Base-by-base conservation (phyloP, 163 green algal species). In the Chlamydomonas reinhardtii region DNA sequence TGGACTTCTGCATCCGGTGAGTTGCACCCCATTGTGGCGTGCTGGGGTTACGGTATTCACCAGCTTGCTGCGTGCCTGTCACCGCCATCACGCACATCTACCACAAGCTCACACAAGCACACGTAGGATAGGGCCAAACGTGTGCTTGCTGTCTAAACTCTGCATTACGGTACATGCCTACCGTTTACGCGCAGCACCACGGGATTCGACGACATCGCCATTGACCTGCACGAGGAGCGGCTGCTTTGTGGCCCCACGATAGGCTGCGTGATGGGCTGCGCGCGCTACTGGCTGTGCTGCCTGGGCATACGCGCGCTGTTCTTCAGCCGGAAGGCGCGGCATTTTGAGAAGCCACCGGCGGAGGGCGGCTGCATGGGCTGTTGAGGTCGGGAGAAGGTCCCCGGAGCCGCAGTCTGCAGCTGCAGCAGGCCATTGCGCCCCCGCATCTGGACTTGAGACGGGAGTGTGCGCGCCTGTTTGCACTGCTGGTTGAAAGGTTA, bases 201-300 rank as follows among this genome's bases (percentile, higher is more conserved):
- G 11, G 82, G 82, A 24, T 87, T 81, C 29, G 68, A 86, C 37
- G 76, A 89, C 61, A 76, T 89, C 31, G 27, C 59, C 20, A 34
- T 89, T 11, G 71, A 89, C 31, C 52, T 85, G 17, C 69, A 89
- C 32, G 84, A 89, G 76, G 76, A 86, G 32, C 48, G 35, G 17
- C 74, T 39, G 0, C 74, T 37, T 35, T 90, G 90, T 34, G 83
- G 90, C 1, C 84, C 87, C 24, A 69, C 76, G 9, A 66, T 54
- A 29, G 87, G 90, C 80, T 93, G 90, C 84, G 17, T 91, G 35
- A 29, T 79, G 61, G 87, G 90, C 64, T 93, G 90, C 87, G 73
- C 74, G 69, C 66, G 56, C 24, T 93, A 87, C 82, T 92, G 90
- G 88, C 79, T 79, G 62, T 91, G 85, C 61, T 92, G 90, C 84